phyloP scores from a whole-genome alignment of 2,329 filamentous ascomycete species.

The Aspergillus floridensis region DNA sequence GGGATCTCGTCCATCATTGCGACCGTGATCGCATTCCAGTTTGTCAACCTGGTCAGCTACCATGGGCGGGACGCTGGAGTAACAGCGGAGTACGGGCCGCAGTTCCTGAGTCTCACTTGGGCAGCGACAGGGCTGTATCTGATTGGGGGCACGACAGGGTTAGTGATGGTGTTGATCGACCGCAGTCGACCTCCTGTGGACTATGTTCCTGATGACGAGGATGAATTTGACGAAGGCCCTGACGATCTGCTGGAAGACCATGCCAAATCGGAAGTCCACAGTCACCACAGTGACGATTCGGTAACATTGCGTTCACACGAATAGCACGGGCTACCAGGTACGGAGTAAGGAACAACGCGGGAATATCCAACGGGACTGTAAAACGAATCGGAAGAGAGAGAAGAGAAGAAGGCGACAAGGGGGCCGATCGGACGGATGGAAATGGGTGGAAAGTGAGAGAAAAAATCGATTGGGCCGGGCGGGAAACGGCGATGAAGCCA shows the following conservation, averaged over 20 bases:
- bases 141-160: conserved; percentile 30
- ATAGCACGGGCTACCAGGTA: background rate
- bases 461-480: background rate
- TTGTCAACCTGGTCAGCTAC: conserved; percentile 52
- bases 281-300: background rate
- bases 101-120: conserved; percentile 62
- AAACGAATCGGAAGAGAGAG: background rate
- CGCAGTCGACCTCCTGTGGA: conserved; percentile 9
- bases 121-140: conserved; percentile 45
- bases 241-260: background rate
- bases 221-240: background rate
- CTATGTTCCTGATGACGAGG: background rate
- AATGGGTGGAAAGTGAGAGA: conserved; percentile 2
- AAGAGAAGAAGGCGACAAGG: background rate
- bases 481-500: conserved; percentile 1
- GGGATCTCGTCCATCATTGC: conserved; percentile 74
- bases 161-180: conserved; percentile 27
- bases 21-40: conserved; percentile 60
- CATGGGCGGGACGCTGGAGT: conserved; percentile 53
- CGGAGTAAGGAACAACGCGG: background rate
- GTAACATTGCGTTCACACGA: background rate
- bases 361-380: background rate
- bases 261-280: background rate
- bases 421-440: background rate
- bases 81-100: conserved; percentile 49